Evolutionary conservation across 352 stramenopile genomes (phyloP).

Genomic region (Detonula confervacea): DNA sequence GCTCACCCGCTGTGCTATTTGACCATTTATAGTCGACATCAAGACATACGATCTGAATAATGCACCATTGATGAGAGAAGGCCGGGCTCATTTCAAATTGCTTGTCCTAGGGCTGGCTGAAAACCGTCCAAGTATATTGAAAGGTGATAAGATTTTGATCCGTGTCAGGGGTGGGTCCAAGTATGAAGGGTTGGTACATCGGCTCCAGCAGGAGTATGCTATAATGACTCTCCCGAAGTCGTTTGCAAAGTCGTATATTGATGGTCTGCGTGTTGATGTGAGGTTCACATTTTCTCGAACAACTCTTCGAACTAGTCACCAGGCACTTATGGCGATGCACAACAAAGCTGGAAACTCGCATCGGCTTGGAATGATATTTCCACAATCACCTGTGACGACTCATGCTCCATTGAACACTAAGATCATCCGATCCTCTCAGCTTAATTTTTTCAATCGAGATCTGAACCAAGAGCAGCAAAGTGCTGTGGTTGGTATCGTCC

Average conservation of each 20-base stretch:
- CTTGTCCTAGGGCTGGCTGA: conserved; percentile 61
- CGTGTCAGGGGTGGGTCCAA: conserved; percentile 12
- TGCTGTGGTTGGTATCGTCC: conserved; percentile 52
- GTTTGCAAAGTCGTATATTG: conserved; percentile 47
- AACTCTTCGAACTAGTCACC: conserved; percentile 58
- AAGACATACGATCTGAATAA: conserved; percentile 63
- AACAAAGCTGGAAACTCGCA: neutral
- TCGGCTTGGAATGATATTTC: conserved; percentile 16
- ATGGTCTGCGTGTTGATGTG: conserved; percentile 54
- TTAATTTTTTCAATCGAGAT: conserved; percentile 49
- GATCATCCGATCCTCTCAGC: conserved; percentile 21
- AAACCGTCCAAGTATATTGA: conserved; percentile 60
- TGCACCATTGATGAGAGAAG: conserved; percentile 36
- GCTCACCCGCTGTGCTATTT: too few relatives aligned
- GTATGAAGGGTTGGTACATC: conserved; percentile 52
- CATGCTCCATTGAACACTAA: conserved; percentile 14
- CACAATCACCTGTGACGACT: neutral
- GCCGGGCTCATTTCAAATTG: conserved; percentile 42
- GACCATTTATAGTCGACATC: conserved; percentile 48
- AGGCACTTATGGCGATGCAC: conserved; percentile 18
- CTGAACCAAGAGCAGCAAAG: conserved; percentile 70
- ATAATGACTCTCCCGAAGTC: conserved; percentile 47
- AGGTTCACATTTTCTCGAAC: conserved; percentile 68
- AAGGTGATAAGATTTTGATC: conserved; percentile 64
- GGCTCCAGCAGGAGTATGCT: conserved; percentile 38